phyloP scores from a whole-genome alignment of 148 eudicot genomes.

The Oxyria digyna region DNA sequence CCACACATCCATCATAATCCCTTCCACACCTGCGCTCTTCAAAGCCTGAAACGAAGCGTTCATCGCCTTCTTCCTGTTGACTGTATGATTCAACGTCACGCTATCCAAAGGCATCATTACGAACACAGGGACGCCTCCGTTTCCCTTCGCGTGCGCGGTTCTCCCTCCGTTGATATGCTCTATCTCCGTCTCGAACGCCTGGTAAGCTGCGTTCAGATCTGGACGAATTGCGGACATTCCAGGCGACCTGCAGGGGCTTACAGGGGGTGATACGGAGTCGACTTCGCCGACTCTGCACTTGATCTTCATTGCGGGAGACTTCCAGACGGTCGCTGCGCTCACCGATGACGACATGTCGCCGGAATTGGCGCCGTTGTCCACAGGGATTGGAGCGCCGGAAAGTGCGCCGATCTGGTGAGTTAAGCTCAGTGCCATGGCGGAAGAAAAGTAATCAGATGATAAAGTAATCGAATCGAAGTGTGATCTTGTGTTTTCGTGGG shows the following conservation, averaged over 20 bases:
- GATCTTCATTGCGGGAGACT: constrained; percentile 20
- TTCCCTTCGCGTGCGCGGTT: constrained; percentile 15
- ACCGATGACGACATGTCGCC: constrained; percentile 13
- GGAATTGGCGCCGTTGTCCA: constrained; percentile 13
- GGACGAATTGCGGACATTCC: constrained; percentile 23
- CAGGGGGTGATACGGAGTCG: constrained; percentile 44
- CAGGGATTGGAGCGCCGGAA: constrained; percentile 31
- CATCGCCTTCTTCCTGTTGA: constrained; percentile 58
- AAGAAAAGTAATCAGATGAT: background rate
- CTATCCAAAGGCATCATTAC: constrained; percentile 80
- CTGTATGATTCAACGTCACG: constrained; percentile 39
- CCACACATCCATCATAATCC: constrained; percentile 75
- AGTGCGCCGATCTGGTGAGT: constrained; percentile 56
- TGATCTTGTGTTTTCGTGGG: background rate
- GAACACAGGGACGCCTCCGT: constrained; percentile 47
- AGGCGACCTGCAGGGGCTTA: constrained; percentile 29
- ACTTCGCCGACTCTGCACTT: constrained; percentile 14
- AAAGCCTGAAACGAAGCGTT: constrained; percentile 47
- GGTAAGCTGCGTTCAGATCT: constrained; percentile 40
- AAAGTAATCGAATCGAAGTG: background rate
- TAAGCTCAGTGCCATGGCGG: constrained; percentile 55
- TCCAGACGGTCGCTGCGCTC: constrained; percentile 22
- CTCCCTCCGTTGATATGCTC: constrained; percentile 12
- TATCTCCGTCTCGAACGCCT: constrained; percentile 26
- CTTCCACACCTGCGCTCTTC: constrained; percentile 43